A percentile compares a stretch with the other conserved stretches of the same genome.
Conservation (phyloP, 768 basidiomycete species). For the Mycena chlorophos region DNA sequence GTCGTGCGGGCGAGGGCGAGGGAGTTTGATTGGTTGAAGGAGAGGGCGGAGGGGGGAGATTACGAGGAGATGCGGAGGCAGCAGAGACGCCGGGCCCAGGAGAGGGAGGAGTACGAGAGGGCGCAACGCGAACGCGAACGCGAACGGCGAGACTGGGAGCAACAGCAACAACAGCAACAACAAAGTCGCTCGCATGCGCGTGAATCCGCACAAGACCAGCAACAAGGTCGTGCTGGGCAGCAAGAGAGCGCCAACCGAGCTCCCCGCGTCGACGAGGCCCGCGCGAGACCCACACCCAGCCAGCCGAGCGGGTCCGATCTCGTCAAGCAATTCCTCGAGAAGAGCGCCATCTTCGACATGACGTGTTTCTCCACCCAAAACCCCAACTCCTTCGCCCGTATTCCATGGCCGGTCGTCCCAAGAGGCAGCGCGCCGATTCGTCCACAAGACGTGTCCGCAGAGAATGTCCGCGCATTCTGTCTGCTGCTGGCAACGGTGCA, state of each 20-base stretch:
- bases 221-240: neutral
- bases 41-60: neutral
- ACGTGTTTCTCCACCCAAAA: neutral
- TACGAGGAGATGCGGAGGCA: neutral
- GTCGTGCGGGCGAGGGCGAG: neutral
- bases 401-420: slow-evolving; percentile 7
- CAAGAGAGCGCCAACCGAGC: neutral
- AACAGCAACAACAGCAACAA: too few relatives aligned
- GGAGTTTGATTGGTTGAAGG: neutral
- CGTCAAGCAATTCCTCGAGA: neutral
- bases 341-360: neutral
- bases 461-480: neutral
- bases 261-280: neutral
- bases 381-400: slow-evolving; percentile 2
- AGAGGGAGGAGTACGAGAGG: neutral
- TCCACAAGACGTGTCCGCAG: neutral
- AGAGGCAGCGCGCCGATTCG: neutral
- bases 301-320: neutral
- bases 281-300: neutral
- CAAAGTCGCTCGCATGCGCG: too few relatives aligned
- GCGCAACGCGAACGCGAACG: neutral
- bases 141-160: neutral
- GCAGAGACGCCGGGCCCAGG: neutral
- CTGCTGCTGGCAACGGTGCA: neutral
- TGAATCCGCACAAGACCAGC: too few relatives aligned